phyloP scores from a whole-genome alignment of 1,284 basidiomycete species.

The Boletus sp. region DNA sequence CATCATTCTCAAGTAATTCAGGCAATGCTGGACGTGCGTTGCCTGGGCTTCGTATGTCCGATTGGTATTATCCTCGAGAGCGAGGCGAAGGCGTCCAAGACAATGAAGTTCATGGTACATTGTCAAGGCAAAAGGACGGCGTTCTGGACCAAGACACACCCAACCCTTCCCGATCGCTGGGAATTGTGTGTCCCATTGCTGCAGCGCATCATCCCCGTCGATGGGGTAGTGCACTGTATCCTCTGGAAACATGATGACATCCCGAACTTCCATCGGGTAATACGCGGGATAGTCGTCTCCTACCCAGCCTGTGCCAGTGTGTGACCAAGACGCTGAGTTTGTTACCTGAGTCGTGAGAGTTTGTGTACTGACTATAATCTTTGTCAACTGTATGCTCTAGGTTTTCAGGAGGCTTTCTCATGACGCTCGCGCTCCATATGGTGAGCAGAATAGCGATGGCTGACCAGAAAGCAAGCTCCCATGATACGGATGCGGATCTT shows the following conservation, averaged over 20 bases:
- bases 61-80: slow-evolving; percentile 25
- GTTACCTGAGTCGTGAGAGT: neutral
- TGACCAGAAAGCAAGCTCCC: slow-evolving; percentile 32
- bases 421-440: slow-evolving; percentile 26
- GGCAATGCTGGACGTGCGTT: slow-evolving; percentile 39
- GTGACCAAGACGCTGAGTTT: slow-evolving; percentile 10
- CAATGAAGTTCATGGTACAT: slow-evolving; percentile 42
- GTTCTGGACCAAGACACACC: slow-evolving; percentile 34
- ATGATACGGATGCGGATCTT: slow-evolving; percentile 9
- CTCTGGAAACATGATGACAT: slow-evolving; percentile 33
- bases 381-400: slow-evolving; percentile 4
- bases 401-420: neutral
- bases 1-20: slow-evolving; percentile 42
- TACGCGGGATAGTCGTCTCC: slow-evolving; percentile 35
- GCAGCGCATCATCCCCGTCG: slow-evolving; percentile 26
- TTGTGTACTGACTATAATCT: slow-evolving; percentile 26
- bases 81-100: slow-evolving; percentile 31
- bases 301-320: slow-evolving; percentile 30
- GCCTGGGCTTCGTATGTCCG: slow-evolving; percentile 42
- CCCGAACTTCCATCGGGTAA: slow-evolving; percentile 29
- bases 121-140: slow-evolving; percentile 35
- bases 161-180: slow-evolving; percentile 27
- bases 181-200: slow-evolving; percentile 31
- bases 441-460: slow-evolving; percentile 24
- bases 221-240: slow-evolving; percentile 35